Percentiles rank a stretch among this genome's conserved stretches.
Evolutionary conservation across 495 filamentous ascomycete species (phyloP).

Genomic region (Mytilinidion resinicola): DNA sequence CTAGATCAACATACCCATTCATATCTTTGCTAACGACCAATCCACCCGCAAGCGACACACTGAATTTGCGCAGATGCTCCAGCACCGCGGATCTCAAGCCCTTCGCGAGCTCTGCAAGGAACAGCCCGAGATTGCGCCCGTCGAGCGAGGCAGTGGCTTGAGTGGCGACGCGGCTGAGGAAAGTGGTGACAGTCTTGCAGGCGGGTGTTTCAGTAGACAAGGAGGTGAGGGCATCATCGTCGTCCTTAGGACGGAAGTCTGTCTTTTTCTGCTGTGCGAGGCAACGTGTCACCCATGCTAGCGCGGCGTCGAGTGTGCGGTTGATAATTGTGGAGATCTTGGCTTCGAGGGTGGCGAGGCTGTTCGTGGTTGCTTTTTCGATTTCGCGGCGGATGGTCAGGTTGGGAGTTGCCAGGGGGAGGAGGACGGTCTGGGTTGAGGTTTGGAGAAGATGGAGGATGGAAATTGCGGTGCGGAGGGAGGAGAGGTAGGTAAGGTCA

Average conservation of each 20-base stretch:
- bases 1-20: constrained; percentile 75
- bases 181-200: constrained; percentile 68
- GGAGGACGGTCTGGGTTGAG: constrained; percentile 83
- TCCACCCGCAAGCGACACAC: constrained; percentile 82
- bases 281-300: constrained; percentile 70
- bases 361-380: constrained; percentile 71
- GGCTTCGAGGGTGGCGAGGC: constrained; percentile 72
- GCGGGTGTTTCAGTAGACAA: constrained; percentile 60
- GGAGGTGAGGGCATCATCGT: constrained; percentile 40
- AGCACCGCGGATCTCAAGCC: constrained; percentile 71
- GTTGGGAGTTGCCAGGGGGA: constrained; percentile 79
- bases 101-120: constrained; percentile 79
- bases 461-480: constrained; percentile 72
- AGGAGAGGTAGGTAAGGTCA: constrained; percentile 75
- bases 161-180: constrained; percentile 61
- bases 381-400: constrained; percentile 84
- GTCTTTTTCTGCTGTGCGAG: constrained; percentile 79
- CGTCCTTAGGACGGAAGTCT: constrained; percentile 88
- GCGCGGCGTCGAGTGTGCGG: constrained; percentile 72
- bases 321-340: constrained; percentile 85
- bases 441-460: constrained; percentile 89
- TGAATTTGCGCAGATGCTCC: constrained; percentile 90
- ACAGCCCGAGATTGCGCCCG: constrained; percentile 65
- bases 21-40: constrained; percentile 96
- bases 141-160: constrained; percentile 59